Percentiles rank a stretch among this genome's conserved stretches.
Conservation (phyloP, 2,329 filamentous ascomycete genomes). For the Botrytis tulipae region DNA sequence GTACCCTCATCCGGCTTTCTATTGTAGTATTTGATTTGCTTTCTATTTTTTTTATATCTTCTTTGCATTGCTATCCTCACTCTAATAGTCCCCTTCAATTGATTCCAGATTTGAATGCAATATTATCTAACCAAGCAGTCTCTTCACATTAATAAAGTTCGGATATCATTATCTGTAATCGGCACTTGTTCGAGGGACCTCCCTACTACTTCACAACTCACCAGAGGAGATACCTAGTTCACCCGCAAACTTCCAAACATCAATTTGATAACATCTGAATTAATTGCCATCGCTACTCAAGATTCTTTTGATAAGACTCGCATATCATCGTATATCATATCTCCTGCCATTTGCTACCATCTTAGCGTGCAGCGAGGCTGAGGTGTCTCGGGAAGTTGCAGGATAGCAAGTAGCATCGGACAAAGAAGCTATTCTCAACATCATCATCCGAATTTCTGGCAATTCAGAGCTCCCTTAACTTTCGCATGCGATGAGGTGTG, state of each 20-base stretch:
- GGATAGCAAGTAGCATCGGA: slow-evolving; percentile 19
- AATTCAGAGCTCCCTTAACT: slow-evolving; percentile 7
- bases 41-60: background rate
- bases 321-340: background rate
- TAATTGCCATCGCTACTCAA: background rate
- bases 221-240: background rate
- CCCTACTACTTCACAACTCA: background rate
- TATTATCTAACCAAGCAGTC: background rate
- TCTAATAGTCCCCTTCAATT: background rate
- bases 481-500: slow-evolving; percentile 18
- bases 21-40: background rate
- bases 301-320: slow-evolving; percentile 6
- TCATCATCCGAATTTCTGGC: background rate
- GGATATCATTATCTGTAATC: slow-evolving; percentile 12
- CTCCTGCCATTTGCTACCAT: background rate
- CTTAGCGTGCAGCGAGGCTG: slow-evolving; percentile 32
- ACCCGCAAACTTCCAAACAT: background rate
- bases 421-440: slow-evolving; percentile 20
- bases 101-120: background rate
- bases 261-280: background rate
- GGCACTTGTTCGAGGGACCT: background rate
- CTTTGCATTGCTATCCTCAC: background rate
- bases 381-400: slow-evolving; percentile 36
- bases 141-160: background rate
- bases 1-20: background rate